Percentiles rank a stretch among this genome's conserved stretches.
phyloP scores from a whole-genome alignment of 805 yeast species.

The Nakazawaea ambrosiae region DNA sequence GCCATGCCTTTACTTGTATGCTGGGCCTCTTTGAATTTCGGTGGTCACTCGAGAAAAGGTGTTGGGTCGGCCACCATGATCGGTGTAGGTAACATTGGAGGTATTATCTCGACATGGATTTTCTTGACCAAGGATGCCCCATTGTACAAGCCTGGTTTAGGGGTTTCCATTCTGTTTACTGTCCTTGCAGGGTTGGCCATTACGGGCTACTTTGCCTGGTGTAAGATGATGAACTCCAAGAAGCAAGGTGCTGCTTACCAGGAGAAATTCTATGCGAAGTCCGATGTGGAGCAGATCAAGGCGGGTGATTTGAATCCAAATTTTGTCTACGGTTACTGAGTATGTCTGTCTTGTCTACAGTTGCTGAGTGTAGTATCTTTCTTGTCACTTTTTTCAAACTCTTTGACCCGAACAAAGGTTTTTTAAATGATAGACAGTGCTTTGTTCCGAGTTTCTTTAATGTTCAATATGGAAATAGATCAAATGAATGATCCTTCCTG shows the following conservation, averaged over 20 bases:
- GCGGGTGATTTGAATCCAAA: constrained; percentile 34
- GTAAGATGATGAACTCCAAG: constrained; percentile 21
- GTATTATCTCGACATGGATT: constrained; percentile 47
- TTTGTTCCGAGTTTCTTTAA: too few relatives aligned
- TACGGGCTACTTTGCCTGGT: constrained; percentile 26
- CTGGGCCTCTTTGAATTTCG: constrained; percentile 49
- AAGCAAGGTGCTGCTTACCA: constrained; percentile 12
- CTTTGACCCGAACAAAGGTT: background rate
- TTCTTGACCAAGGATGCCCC: constrained; percentile 47
- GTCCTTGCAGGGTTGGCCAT: constrained; percentile 32
- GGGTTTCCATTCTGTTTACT: constrained; percentile 34
- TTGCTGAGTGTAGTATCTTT: background rate
- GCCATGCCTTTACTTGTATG: constrained; percentile 54
- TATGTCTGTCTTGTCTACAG: too few relatives aligned
- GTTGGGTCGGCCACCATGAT: constrained; percentile 54
- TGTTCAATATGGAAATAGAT: too few relatives aligned
- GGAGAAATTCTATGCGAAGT: constrained; percentile 21
- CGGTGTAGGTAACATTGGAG: constrained; percentile 61
- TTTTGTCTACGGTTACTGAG: constrained; percentile 28
- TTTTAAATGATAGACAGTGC: too few relatives aligned
- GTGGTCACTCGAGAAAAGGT: constrained; percentile 48
- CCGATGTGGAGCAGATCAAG: constrained; percentile 23
- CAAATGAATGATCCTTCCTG: too few relatives aligned
- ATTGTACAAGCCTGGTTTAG: constrained; percentile 39
- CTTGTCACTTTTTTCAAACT: background rate